These are phyloP conservation scores for Debaryomyces sp. DNA, from an alignment of 1,139 yeast genomes.

Conservation along the genomic window DNA sequence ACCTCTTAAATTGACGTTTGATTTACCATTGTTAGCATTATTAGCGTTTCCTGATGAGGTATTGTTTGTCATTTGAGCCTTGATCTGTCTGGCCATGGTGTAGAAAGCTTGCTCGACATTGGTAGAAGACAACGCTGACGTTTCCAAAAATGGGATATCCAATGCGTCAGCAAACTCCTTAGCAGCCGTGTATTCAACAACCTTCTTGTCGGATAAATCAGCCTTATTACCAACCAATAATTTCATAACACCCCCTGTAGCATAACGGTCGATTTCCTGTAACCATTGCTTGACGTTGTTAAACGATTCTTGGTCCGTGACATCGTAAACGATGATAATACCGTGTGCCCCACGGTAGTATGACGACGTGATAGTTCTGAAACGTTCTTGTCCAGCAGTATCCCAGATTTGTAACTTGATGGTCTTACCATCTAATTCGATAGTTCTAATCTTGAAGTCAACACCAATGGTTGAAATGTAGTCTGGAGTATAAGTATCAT, in stretches of 20 bases:
- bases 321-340: constrained; percentile 95
- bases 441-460: constrained; percentile 96
- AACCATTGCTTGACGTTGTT: constrained; percentile 98
- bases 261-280: constrained; percentile 97
- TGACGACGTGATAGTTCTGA: constrained; percentile 96
- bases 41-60: constrained; percentile 42
- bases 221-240: constrained; percentile 96
- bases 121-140: constrained; percentile 93
- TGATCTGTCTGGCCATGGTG: constrained; percentile 98
- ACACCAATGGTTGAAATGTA: constrained; percentile 98
- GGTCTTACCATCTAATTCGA: constrained; percentile 94
- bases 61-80: constrained; percentile 88
- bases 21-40: constrained; percentile 52
- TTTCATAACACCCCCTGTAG: constrained; percentile 97
- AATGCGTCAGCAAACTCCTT: constrained; percentile 97
- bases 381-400: constrained; percentile 98
- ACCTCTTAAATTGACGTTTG: constrained; percentile 85
- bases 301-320: constrained; percentile 96
- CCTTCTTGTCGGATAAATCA: constrained; percentile 90
- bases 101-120: constrained; percentile 98
- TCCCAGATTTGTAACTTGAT: constrained; percentile 99
- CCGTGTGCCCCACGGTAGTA: constrained; percentile 99
- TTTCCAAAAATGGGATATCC: constrained; percentile 94
- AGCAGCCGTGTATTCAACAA: constrained; percentile 94
- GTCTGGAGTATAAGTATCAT: constrained; percentile 95